Evolutionary conservation across 306 rosid species (phyloP), one percentile per base, ranked within the genome.

Genomic region (Abrus pulchellus): DNA sequence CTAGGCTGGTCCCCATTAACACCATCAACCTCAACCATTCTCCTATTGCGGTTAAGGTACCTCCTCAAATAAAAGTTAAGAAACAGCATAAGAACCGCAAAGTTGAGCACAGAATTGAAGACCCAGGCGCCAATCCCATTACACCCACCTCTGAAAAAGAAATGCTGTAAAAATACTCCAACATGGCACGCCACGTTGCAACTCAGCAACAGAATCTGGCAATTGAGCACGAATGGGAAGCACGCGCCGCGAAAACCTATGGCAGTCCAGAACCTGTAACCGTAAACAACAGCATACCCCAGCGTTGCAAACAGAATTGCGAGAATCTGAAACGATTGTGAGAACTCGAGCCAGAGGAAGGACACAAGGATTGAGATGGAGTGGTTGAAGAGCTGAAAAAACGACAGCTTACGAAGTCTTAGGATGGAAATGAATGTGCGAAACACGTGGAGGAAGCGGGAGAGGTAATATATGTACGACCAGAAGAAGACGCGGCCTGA

Each of bases 401-500:
- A 53, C n/a, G 89, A 72, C 0, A 92, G 48, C 13, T 34, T 82
- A 0, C 97, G 92, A 4, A 83, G 92, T 0, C 85, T 83, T 7
- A 89, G 55, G 28, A 92, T 72, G 5, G 82, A 68, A 64, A 92
- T 50, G 34, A 88, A 34, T 0, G 98, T 87, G 0, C 97, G 86
- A 5, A 84, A 6, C 98, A 92, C 92, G 77, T 92, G 97, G 61
- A 91, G 45, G 77, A 88, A 94, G 2, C 97, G 84, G 9, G 97
- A 88, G 36, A 92, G 54, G 85, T 94, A 94, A 65, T 86, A 92
- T 0, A 90, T 3, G 89, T 94, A 92, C 0, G 98, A 94, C 97
- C 98, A 94, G 89, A 94, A 94, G 89, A 94, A 94, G 53, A 94
- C 97, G n/a, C 98, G 89, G 0, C 97, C 97, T 0, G 97, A 92